Base-by-base conservation (phyloP, 352 stramenopile genomes). In the Globisporangium canariense region DNA sequence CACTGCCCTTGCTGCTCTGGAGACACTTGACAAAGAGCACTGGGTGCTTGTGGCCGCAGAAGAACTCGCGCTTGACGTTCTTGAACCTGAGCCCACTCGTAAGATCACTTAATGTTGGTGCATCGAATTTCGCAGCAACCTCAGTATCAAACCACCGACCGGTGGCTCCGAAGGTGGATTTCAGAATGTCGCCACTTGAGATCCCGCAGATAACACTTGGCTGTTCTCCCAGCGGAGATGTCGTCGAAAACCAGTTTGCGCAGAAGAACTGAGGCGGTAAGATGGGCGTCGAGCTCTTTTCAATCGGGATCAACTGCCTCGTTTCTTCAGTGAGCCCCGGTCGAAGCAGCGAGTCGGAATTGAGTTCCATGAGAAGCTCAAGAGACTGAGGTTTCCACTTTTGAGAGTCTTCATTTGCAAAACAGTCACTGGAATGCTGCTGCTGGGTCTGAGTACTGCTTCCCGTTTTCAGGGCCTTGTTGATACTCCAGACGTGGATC, bases 301-400 rank as follows among this genome's bases (percentile, higher is more conserved):
- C 13, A 2, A 1, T 53, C 13, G 11, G 25, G 55, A 46, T 30
- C 63, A 47, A 61, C 64, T 14, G 75, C 63, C 20, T 73, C 45
- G 78, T 14, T 6, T 74, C 65, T 13, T 61, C 3, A 5, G 66
- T 55, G 32, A 73, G 65, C 8, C 63, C 40, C 22, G 74, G 63
- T 52, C 69, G 61, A 9, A 65, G 52, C 7, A 80, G 51, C 13
- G 65, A 62, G 4, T 64, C 54, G 6, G 70, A 22, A 13, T 58
- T 54, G 46, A 83, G 50, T 11, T 73, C 51, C 16, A 60, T n/a
- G 3, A 83, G n/a, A 18, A 74, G 36, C 14, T 74, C 47, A 2
- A 88, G 65, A 9, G 28, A 53, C 9, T 55, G 59, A 2, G 76
- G 68, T 30, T 83, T 85, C 64, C 58, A 67, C 11, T 88, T 88